Base-by-base conservation (phyloP, 768 basidiomycete genomes). In the Boletus reticuloceps region DNA sequence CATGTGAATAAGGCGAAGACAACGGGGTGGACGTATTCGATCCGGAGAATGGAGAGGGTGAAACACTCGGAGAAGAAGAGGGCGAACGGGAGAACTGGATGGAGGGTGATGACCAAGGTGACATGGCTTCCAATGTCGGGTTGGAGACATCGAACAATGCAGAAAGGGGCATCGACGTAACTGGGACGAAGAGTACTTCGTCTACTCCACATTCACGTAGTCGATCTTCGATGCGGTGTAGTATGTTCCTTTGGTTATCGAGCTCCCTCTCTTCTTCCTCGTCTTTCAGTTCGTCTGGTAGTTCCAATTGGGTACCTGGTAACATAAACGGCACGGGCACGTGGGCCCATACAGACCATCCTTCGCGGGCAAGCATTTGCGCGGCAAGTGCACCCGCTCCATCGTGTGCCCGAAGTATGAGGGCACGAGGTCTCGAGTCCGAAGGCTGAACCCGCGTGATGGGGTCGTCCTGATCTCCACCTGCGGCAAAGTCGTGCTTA, bases 281-380 rank as follows among this genome's bases (percentile, higher is more conserved):
- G 41, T 69, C 64, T 31, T 56, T 60, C 32, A 66, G 55, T 45
- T 65, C 71, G 9, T 75, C 71, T 4, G 64, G 67, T 66, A 53
- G 64, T 74, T 38, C 79, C 73, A 27, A 79, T 72, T 56, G 60
- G 48, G 48, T 58, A 27, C 57, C 75, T 56, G 64, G 66, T 17
- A 64, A 60, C 72, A 51, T 68, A 57, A 62, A 78, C 50, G 58
- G 70, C 47, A 59, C 69, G 7, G 73, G 78, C 8, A 84, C 76
- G 54, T 94, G 90, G 5, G 88, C 90, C 54, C 82, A 87, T 11
- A 96, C 85, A 19, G 81, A 76, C 77, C 89, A 90, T 3, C 89
- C 89, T 9, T 79, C 75, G 16, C 74, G 70, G 5, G 81, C 80
- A 42, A 97, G 79, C 79, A 92, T 86, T 67, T 93, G 90, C 16